Conservation (phyloP, 2,329 filamentous ascomycete genomes). For the Aspergillus caelatus region DNA sequence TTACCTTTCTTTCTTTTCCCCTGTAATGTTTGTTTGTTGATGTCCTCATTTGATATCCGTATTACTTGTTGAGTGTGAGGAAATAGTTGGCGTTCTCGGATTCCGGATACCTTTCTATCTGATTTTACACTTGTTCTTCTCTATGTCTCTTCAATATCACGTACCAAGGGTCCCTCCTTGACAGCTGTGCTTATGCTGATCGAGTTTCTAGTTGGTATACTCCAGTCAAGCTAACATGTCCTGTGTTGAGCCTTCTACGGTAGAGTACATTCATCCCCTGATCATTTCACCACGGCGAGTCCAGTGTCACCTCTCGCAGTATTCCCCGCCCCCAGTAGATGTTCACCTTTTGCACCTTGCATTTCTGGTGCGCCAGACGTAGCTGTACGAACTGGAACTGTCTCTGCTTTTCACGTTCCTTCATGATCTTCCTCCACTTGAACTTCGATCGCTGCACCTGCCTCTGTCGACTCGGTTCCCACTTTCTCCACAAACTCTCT, state of each 20-base stretch:
- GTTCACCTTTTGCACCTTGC: background rate
- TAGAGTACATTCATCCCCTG: background rate
- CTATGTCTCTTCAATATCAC: background rate
- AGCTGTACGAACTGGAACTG: background rate
- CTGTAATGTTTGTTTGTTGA: background rate
- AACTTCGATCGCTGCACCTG: constrained; percentile 10
- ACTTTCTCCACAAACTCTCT: constrained; percentile 15
- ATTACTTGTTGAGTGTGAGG: constrained; percentile 3
- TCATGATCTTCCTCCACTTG: constrained; percentile 17
- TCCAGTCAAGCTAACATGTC: background rate
- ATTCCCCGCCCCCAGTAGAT: background rate
- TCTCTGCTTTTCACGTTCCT: constrained; percentile 14
- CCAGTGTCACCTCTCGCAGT: background rate
- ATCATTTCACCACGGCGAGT: background rate
- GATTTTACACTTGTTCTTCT: background rate
- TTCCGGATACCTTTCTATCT: constrained; percentile 1
- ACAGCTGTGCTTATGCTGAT: background rate
- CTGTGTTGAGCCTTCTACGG: background rate
- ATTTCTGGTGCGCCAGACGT: background rate
- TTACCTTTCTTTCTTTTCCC: background rate
- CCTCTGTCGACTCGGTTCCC: constrained; percentile 8
- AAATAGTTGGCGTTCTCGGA: constrained; percentile 7
- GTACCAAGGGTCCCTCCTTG: background rate
- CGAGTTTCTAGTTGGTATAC: background rate
- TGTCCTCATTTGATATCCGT: constrained; percentile 13